phyloP scores from a whole-genome alignment of 139 green algal species.

The Chlamydomonas asymmetrica region DNA sequence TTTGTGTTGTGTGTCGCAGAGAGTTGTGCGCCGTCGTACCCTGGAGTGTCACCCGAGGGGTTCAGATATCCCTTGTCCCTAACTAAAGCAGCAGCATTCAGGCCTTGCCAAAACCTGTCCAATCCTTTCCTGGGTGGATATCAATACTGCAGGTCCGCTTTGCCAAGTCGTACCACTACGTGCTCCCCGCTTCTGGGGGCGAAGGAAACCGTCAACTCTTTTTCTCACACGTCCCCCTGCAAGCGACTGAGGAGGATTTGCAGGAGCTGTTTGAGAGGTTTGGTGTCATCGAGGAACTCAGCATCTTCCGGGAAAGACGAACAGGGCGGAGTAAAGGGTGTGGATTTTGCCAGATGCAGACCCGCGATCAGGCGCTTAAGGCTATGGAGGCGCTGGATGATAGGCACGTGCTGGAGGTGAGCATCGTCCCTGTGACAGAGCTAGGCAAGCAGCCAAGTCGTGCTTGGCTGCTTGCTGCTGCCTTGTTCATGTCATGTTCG shows the following conservation, averaged over 20 bases:
- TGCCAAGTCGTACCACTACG: conserved; percentile 51
- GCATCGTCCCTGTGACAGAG: too few species aligned
- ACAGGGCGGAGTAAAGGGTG: conserved; percentile 49
- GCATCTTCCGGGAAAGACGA: conserved; percentile 41
- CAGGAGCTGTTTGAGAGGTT: conserved; percentile 34
- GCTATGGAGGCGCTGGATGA: conserved; percentile 47
- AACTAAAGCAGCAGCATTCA: too few species aligned
- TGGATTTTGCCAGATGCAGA: conserved; percentile 50
- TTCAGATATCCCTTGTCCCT: neutral
- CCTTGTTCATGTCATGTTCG: neutral
- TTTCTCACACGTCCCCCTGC: conserved; percentile 29
- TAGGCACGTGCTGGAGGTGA: conserved; percentile 25
- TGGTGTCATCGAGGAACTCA: conserved; percentile 37
- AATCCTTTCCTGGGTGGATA: too few species aligned
- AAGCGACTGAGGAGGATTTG: conserved; percentile 37
- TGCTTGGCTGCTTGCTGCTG: neutral
- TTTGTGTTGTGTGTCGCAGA: neutral
- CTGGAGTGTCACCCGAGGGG: neutral
- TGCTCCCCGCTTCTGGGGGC: conserved; percentile 41
- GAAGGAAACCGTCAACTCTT: conserved; percentile 53
- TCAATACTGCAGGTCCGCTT: conserved; percentile 40
- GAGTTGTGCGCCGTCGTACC: neutral
- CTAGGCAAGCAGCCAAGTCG: too few species aligned
- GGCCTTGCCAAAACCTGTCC: too few species aligned
- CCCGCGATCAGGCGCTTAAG: conserved; percentile 28